These are phyloP conservation scores for Kalanchoe fedtschenkoi DNA, from an alignment of 164 flowering plant species.

Conservation along the genomic window DNA sequence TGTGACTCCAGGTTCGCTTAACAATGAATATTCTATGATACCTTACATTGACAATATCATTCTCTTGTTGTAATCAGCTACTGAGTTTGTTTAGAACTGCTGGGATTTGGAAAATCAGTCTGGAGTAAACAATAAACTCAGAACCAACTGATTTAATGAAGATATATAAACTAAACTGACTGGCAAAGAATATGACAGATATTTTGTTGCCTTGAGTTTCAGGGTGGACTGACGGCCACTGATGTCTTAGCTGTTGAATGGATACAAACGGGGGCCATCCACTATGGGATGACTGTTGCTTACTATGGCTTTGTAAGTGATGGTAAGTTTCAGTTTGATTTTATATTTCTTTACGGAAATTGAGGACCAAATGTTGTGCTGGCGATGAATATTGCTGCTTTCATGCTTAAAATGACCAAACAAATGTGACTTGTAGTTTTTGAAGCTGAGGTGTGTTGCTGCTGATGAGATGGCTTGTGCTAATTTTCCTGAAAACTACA, in stretches of 20 bases:
- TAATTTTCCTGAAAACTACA: no score
- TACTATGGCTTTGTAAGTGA: conserved; percentile 96
- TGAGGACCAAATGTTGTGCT: background rate
- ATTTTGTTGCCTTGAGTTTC: conserved; percentile 19
- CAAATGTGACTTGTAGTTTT: no score
- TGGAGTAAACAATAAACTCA: background rate
- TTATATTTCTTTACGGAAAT: background rate
- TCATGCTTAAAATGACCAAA: no score
- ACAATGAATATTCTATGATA: no score
- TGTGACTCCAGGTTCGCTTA: background rate
- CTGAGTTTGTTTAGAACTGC: background rate
- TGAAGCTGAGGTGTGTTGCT: no score
- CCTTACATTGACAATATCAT: no score
- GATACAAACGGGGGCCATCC: conserved; percentile 77
- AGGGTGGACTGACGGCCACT: conserved; percentile 98
- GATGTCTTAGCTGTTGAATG: conserved; percentile 98
- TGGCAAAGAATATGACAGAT: background rate
- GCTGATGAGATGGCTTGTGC: no score
- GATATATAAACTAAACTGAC: background rate
- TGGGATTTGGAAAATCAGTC: background rate
- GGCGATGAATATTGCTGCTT: no score
- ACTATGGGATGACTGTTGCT: conserved; percentile 90
- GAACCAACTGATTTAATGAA: background rate
- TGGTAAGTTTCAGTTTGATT: conserved; percentile 37
- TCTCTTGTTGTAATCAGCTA: background rate